phyloP scores from a whole-genome alignment of 805 yeast genomes.

The Pichia thaimueangensis region DNA sequence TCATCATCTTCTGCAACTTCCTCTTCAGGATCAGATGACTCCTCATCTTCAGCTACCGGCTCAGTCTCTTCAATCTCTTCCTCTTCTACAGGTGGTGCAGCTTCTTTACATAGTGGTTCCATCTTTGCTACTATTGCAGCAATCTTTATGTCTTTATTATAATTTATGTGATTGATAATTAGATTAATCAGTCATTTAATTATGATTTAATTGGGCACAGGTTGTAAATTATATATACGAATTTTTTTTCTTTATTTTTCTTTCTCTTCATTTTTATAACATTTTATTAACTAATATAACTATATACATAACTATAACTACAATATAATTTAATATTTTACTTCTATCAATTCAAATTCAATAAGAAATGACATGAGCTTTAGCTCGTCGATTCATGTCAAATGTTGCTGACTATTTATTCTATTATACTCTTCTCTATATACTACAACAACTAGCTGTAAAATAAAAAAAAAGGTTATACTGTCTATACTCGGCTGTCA shows the following conservation, averaged over 20 bases:
- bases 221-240: neutral
- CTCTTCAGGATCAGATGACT: constrained; percentile 1
- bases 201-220: constrained; percentile 3
- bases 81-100: constrained; percentile 33
- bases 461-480: too few relatives aligned
- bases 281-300: constrained; percentile 1
- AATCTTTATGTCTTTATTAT: constrained; percentile 45
- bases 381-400: too few relatives aligned
- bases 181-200: too few relatives aligned
- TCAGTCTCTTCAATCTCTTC: constrained; percentile 26
- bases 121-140: constrained; percentile 45
- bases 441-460: too few relatives aligned
- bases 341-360: neutral
- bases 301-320: constrained; percentile 12
- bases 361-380: neutral
- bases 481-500: too few relatives aligned
- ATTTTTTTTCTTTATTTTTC: neutral
- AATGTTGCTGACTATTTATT: too few relatives aligned
- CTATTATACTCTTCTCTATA: too few relatives aligned
- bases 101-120: constrained; percentile 30
- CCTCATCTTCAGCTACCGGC: constrained; percentile 38
- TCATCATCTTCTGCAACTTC: constrained; percentile 28
- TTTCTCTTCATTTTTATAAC: neutral
- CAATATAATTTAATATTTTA: neutral
- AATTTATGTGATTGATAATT: constrained; percentile 19